Percentiles rank a stretch among this genome's conserved stretches.
Conservation (phyloP, 139 green algal species). For the Coccomyxa sp. region DNA sequence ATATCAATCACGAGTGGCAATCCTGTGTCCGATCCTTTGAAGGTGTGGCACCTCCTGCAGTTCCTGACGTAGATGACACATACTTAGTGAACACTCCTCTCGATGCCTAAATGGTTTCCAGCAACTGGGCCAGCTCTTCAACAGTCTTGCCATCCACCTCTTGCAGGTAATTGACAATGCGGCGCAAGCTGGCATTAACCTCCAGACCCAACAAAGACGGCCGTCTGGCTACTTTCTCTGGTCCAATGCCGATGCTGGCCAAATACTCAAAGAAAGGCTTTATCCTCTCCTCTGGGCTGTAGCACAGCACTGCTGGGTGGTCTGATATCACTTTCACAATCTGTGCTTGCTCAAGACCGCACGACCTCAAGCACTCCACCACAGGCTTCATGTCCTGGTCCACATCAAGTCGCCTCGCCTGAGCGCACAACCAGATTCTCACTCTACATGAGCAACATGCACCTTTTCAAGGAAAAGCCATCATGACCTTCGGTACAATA, state of each 20-base stretch:
- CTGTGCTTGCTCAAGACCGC: conserved; percentile 31
- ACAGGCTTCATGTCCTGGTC: conserved; percentile 57
- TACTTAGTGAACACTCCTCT: no score
- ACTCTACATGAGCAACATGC: conserved; percentile 3
- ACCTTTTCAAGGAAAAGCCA: background rate
- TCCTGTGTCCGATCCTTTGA: no score
- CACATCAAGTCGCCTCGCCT: conserved; percentile 46
- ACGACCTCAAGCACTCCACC: conserved; percentile 37
- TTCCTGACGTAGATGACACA: no score
- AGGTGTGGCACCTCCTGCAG: no score
- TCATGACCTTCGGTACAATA: background rate
- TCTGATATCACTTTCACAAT: conserved; percentile 50
- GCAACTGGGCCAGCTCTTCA: conserved; percentile 22
- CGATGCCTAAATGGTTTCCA: conserved; percentile 15
- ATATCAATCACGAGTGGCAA: no score
- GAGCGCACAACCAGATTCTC: background rate
- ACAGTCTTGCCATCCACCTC: conserved; percentile 13
- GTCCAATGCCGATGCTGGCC: conserved; percentile 10
- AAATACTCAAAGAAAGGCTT: conserved; percentile 58
- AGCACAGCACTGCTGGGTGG: conserved; percentile 61
- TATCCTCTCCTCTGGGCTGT: conserved; percentile 49
- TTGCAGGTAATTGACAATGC: conserved; percentile 56
- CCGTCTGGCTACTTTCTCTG: conserved; percentile 35
- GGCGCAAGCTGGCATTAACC: conserved; percentile 43
- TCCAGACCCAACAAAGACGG: conserved; percentile 65